Evolutionary conservation across 164 flowering plant species (phyloP), one percentile per base, ranked within the genome.

Genomic region (Vitis amurensis): DNA sequence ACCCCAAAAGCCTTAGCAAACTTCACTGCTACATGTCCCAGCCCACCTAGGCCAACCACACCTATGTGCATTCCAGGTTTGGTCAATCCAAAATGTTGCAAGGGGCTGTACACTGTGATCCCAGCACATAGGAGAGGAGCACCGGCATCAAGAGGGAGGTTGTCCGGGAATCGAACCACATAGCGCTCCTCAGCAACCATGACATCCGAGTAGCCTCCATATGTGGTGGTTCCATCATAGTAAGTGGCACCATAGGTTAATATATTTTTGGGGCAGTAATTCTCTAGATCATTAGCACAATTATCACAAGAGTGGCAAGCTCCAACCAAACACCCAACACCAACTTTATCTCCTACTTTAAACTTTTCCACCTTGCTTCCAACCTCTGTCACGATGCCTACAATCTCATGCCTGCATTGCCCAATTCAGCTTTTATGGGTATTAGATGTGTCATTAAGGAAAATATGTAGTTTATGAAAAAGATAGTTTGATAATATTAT

Each of bases 11-110:
- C 89, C 74, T 87, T 85, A 6, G 79, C 87, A 29, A 85, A 80
- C 61, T 85, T 87, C 8, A 85, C 87, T 9, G 89, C 87, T 1
- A 85, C 71, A 68, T 85, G 89, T 9, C 89, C 89, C 0, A 86
- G 66, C 1, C 89, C 89, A 59, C 89, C 87, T 8, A 86, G 85
- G 15, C 85, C 89, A 7, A 80, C 85, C 17, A 84, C 77, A 23
- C 86, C 91, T 3, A 87, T 31, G 50, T 82, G 82, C 53, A 9
- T 64, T 0, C 83, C 84, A 9, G 85, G 81, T 55, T 79, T 51
- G 19, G 13, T 71, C 0, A 87, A 68, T 15, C 81, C 88, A 49
- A 11, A 83, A 19, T 76, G 64, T 30, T 68, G 82, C 75, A 87
- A 16, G 2, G 91, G 87, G 59, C 87, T 85, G 17, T 81, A 87